Evolutionary conservation across 202 grass and related monocot genomes (phyloP).

Genomic region (Setaria viridis): DNA sequence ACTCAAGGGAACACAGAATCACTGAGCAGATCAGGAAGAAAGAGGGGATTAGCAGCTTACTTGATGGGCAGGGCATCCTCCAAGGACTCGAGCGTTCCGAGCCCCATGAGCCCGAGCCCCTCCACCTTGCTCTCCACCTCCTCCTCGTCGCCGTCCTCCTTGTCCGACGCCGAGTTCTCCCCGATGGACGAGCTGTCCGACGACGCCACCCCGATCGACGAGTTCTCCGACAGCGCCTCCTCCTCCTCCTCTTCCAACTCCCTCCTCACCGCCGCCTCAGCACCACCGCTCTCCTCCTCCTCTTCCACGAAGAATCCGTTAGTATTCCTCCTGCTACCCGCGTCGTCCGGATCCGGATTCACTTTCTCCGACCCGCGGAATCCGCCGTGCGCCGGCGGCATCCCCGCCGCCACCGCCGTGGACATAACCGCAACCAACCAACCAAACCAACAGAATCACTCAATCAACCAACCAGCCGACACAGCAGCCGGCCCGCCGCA

Average conservation of each 20-base stretch:
- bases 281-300: not conserved
- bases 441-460: not conserved
- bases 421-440: constrained; percentile 30
- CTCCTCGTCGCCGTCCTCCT: constrained; percentile 45
- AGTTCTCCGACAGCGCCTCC: constrained; percentile 46
- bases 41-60: constrained; percentile 47
- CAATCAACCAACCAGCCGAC: not conserved
- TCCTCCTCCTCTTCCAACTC: not conserved
- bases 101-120: constrained; percentile 51
- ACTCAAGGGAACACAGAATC: not conserved
- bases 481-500: not conserved
- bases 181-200: constrained; percentile 85
- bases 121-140: constrained; percentile 58
- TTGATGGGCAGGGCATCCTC: constrained; percentile 78
- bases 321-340: constrained; percentile 9
- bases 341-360: constrained; percentile 47
- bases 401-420: constrained; percentile 46
- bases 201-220: constrained; percentile 56
- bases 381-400: constrained; percentile 44
- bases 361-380: constrained; percentile 30
- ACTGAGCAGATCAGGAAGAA: not conserved
- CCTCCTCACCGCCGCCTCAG: not conserved
- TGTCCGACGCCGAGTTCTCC: constrained; percentile 50
- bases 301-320: constrained; percentile 38
- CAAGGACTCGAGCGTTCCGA: constrained; percentile 65